Evolutionary conservation across 441 rosid genomes (phyloP).

Genomic region (Pelargonium cotyledonis): DNA sequence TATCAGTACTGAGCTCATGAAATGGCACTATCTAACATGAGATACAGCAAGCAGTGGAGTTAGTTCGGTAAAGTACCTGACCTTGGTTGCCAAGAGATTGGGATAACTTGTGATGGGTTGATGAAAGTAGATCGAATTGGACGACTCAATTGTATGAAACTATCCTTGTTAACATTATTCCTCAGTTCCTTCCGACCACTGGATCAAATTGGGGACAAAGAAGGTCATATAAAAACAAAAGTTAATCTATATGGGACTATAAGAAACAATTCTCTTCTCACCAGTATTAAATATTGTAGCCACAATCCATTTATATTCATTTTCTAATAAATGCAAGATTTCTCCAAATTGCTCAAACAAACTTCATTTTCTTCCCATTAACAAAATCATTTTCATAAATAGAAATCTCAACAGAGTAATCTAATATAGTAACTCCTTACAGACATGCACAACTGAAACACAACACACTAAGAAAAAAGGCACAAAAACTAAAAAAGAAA

Average conservation of each 20-base stretch:
- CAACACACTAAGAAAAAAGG: neutral
- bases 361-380: neutral
- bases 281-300: neutral
- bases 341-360: no score
- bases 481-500: neutral
- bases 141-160: constrained; percentile 22
- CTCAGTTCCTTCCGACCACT: constrained; percentile 66
- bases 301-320: no score
- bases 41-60: constrained; percentile 1
- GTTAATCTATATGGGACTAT: neutral
- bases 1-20: neutral
- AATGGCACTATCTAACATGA: neutral
- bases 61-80: constrained; percentile 53
- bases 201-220: constrained; percentile 16
- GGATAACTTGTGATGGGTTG: constrained; percentile 60
- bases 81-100: constrained; percentile 95
- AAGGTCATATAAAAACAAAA: constrained; percentile 1
- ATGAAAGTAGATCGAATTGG: constrained; percentile 37
- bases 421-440: neutral
- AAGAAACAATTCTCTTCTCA: constrained; percentile 6
- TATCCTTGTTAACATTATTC: constrained; percentile 30
- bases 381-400: neutral
- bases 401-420: neutral
- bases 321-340: no score
- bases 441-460: neutral